Evolutionary conservation across 2,329 filamentous ascomycete genomes (phyloP), one percentile per base, ranked within the genome.

Genomic region (Hypomyces perniciosus): DNA sequence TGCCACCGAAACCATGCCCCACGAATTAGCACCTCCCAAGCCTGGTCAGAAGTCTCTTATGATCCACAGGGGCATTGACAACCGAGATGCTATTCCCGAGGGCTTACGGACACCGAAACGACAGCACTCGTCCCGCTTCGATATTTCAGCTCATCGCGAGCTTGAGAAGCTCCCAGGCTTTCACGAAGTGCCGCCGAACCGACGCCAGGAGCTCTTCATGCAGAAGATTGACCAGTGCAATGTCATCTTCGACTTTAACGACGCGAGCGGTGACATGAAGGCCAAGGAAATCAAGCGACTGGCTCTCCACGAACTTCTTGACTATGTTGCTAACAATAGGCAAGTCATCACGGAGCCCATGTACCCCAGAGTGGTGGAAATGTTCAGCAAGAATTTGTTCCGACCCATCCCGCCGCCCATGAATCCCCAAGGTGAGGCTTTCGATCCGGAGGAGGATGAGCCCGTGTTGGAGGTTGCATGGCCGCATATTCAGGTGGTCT

Each of bases 191-290:
- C 88, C 92, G 8, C 93, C 93, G 12, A 95, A 95, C 67, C 84
- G 92, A 56, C 84, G 93, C 55, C 91, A 96, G 72, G 92, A 97
- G 61, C 81, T 99, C 13, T 99, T 99, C 72, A 96, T 99, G 91
- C 91, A 97, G 67, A 99, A 99, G 78, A 93, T 99, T 61, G 93
- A 97, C 64, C 93, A 99, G 69, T 99, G 93, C 77, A 99, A 99
- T 67, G 95, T 99, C 75, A 99, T 99, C 63, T 99, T 99, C 67
- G 93, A 99, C 73, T 99, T 99, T 75, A 99, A 97, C 68, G 93
- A 99, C 70, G 90, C 92, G 44, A 95, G 89, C 58, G 91, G 86
- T 59, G 93, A 99, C 67, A 97, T 99, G 91, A 99, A 99, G 71
- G 96, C 92, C 44, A 99, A 99, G 75, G 93, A 99, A 72, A 97